Base-by-base conservation (phyloP, 768 basidiomycete species). In the Auricularia sp. region DNA sequence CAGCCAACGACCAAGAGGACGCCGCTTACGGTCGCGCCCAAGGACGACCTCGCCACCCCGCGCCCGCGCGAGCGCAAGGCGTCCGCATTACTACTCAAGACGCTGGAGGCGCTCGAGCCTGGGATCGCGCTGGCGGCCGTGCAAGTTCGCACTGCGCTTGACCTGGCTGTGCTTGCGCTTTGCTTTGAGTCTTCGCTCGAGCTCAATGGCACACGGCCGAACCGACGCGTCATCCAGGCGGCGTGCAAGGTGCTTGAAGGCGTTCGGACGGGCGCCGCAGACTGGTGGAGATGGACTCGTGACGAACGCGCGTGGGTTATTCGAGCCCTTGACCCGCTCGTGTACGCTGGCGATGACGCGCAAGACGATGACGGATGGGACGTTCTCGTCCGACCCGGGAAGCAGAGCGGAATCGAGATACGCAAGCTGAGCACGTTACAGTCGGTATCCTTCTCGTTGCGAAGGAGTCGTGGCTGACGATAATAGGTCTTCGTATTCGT, bases 221-320 rank as follows among this genome's bases (percentile, higher is more conserved):
- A 87, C 68, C 75, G 81, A 59, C 80, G 83, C 3, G 82, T 86
- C n/a, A 70, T 93, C 3, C 85, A 88, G 68, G 76, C 77, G 0
- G 86, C 90, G 0, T 83, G 83, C 67, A 85, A 84, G 68, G 70
- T 85, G 1, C 67, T 84, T 3, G 65, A 73, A 1, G 69, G 79
- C 44, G 72, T 81, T 16, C 56, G 34, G 47, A 51, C 14, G 10
- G 18, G 14, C 56, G 56, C 14, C 18, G 18, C 1, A 21, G 56
- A 35, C 56, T 14, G 21, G 56, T 33, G 56, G 56, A 24, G 75
- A 16, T 89, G 89, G 88, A 83, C 81, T 1, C 68, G 77, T 0
- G 74, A 82, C 8, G 91, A 95, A 69, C 84, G 85, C 69, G 79
- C 85, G 0, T 67, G 86, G 11, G 81, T 97, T 8, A 71, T 90